Conservation (phyloP, 305 asterid genomes). For the Solanum chacoense region DNA sequence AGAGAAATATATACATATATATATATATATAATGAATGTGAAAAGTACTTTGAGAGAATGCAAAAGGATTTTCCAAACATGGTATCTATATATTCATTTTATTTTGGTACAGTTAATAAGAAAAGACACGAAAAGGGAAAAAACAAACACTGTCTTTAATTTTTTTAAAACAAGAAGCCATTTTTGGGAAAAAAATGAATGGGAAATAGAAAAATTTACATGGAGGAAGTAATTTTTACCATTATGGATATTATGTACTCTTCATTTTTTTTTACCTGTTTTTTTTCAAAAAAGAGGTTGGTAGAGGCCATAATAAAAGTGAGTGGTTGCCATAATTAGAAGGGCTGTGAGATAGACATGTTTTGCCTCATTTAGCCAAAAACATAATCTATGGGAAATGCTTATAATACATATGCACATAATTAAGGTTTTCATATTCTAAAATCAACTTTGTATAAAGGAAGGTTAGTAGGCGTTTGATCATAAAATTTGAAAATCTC, state of each 20-base stretch:
- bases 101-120: neutral
- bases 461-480: neutral
- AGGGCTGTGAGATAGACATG: neutral
- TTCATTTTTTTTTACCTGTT: neutral
- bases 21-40: neutral
- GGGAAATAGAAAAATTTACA: neutral
- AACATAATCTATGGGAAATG: neutral
- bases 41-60: neutral
- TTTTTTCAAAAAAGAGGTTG: neutral
- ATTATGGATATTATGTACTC: neutral
- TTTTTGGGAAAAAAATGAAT: neutral
- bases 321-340: slow-evolving; percentile 11
- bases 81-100: neutral
- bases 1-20: no score
- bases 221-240: neutral
- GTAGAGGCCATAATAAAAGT: slow-evolving; percentile 2
- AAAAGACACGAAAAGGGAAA: neutral
- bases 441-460: neutral
- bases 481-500: neutral
- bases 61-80: neutral
- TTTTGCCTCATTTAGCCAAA: slow-evolving; percentile 19
- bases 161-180: neutral
- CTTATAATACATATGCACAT: neutral
- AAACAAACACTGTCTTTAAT: neutral
- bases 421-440: neutral